phyloP scores from a whole-genome alignment of 2,329 filamentous ascomycete genomes.

The Passalora sequoiae region DNA sequence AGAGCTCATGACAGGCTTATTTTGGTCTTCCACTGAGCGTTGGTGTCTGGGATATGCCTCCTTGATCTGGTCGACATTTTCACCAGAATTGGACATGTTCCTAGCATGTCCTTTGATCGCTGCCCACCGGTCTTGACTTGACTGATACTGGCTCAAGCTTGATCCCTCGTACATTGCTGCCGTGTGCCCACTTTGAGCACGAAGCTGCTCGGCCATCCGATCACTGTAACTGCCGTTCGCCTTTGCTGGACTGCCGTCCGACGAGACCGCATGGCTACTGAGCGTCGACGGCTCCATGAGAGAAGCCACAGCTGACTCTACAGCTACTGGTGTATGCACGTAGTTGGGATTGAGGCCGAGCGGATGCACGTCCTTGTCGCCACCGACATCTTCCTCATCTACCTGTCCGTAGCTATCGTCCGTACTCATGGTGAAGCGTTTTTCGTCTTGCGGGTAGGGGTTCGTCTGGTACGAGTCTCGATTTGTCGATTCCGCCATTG shows the following conservation, averaged over 20 bases:
- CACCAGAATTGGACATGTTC: constrained; percentile 27
- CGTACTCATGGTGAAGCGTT: constrained; percentile 47
- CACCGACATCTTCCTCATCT: constrained; percentile 49
- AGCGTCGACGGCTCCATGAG: constrained; percentile 78
- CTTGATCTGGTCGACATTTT: constrained; percentile 33
- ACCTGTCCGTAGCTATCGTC: constrained; percentile 50
- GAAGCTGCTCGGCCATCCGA: constrained; percentile 26
- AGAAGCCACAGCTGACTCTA: constrained; percentile 88
- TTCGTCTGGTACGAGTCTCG: constrained; percentile 42
- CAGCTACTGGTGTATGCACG: constrained; percentile 64
- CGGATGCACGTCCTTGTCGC: constrained; percentile 61
- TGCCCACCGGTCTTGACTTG: constrained; percentile 33
- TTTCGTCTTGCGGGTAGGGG: constrained; percentile 51
- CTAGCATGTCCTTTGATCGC: constrained; percentile 41
- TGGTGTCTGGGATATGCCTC: constrained; percentile 43
- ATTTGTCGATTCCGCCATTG: constrained; percentile 30
- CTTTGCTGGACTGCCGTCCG: constrained; percentile 22
- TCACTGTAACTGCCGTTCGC: constrained; percentile 27
- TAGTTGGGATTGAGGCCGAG: constrained; percentile 66
- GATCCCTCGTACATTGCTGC: constrained; percentile 30
- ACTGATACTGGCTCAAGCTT: constrained; percentile 28
- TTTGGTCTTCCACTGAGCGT: constrained; percentile 32
- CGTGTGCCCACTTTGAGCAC: constrained; percentile 22
- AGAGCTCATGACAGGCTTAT: constrained; percentile 56
- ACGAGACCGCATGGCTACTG: constrained; percentile 39